Evolutionary conservation across 148 eudicot genomes (phyloP).

Genomic region (Tetragonia tetragonoides): DNA sequence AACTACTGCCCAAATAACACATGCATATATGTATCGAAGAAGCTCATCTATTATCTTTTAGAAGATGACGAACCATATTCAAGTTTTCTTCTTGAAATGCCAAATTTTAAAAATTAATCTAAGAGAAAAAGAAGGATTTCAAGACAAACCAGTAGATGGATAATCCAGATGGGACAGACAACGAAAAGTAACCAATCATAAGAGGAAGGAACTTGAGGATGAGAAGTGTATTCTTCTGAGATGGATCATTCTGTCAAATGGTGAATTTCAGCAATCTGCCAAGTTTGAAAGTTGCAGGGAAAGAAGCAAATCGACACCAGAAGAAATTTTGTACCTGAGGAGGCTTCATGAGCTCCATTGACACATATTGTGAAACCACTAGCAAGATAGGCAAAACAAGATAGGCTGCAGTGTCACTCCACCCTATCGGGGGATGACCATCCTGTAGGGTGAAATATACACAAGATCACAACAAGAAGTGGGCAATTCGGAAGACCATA

Average conservation of each 20-base stretch:
- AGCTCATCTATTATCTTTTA: background rate
- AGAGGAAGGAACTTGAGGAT: conserved; percentile 92
- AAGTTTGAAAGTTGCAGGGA: conserved; percentile 6
- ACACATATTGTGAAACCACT: conserved; percentile 83
- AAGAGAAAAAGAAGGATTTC: conserved; percentile 11
- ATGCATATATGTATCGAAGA: background rate
- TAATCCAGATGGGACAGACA: conserved; percentile 97
- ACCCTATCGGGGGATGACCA: conserved; percentile 97
- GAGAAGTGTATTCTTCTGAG: conserved; percentile 93
- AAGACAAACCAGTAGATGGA: conserved; percentile 85
- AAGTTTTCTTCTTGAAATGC: background rate
- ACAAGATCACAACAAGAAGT: conserved; percentile 12
- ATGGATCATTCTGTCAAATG: conserved; percentile 77
- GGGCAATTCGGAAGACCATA: conserved; percentile 2
- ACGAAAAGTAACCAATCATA: conserved; percentile 97
- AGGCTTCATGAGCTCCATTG: conserved; percentile 99
- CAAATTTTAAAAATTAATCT: conserved; percentile 7
- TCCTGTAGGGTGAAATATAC: conserved; percentile 50
- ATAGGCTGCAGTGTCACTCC: conserved; percentile 90
- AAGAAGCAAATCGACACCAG: conserved; percentile 10
- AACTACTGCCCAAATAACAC: background rate
- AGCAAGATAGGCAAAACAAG: conserved; percentile 94
- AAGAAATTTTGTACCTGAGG: conserved; percentile 59
- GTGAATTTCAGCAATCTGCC: conserved; percentile 28
- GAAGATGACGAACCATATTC: background rate